Evolutionary conservation across 176 grass and related monocot genomes (phyloP).

Genomic region (Puccinellia tenuiflora): DNA sequence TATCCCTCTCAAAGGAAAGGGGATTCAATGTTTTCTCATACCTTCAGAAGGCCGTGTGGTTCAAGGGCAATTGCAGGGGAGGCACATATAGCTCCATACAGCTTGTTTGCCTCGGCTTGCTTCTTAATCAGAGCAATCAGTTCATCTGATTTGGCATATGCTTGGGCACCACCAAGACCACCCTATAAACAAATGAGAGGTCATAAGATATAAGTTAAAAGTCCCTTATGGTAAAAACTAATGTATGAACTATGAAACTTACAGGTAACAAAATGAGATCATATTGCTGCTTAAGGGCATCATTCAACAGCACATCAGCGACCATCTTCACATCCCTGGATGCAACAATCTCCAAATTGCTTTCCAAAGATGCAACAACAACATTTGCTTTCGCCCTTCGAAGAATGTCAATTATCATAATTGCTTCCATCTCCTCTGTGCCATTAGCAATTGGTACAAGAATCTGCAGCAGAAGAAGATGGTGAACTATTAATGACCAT

Average conservation of each 20-base stretch:
- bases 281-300: slow-evolving; percentile 55
- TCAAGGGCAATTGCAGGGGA: slow-evolving; percentile 71
- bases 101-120: slow-evolving; percentile 51
- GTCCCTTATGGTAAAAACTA: background rate
- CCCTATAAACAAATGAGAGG: slow-evolving; percentile 31
- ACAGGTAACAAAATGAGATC: slow-evolving; percentile 71
- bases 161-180: slow-evolving; percentile 70
- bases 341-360: slow-evolving; percentile 56
- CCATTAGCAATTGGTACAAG: slow-evolving; percentile 80
- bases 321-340: slow-evolving; percentile 75
- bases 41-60: slow-evolving; percentile 67
- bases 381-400: slow-evolving; percentile 66
- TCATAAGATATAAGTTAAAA: background rate
- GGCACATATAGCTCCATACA: slow-evolving; percentile 78
- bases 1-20: background rate
- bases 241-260: slow-evolving; percentile 1
- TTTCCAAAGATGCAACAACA: slow-evolving; percentile 54
- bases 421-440: slow-evolving; percentile 76
- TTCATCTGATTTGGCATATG: slow-evolving; percentile 63
- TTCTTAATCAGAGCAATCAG: slow-evolving; percentile 54
- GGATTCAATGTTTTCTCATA: slow-evolving; percentile 3
- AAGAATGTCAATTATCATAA: slow-evolving; percentile 71
- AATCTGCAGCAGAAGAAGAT: slow-evolving; percentile 29
- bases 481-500: background rate
- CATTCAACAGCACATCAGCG: slow-evolving; percentile 62